Evolutionary conservation across 2,329 filamentous ascomycete species (phyloP), one percentile per base, ranked within the genome.

Genomic region (Ceratocystis papillata): DNA sequence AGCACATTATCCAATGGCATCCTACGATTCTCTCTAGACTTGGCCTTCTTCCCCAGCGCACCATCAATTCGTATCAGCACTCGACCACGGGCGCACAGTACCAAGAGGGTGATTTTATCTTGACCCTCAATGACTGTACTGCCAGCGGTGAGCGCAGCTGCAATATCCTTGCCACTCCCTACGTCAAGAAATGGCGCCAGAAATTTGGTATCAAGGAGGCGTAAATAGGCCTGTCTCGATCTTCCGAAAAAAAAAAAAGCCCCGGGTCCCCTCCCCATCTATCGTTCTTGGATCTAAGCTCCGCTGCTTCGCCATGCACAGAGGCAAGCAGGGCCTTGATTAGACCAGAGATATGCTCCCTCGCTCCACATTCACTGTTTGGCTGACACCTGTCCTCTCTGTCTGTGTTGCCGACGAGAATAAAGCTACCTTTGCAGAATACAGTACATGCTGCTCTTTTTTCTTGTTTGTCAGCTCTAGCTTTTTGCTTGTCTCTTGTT

Each of bases 1-100:
- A 93, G 76, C 89, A 94, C 73, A 88, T 93, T 70, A 85, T 90
- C 44, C 93, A 96, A 79, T 99, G 94, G 95, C 94, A 99, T 74
- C 91, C 93, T 33, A 99, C 94, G 0, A 87, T 99, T 57, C 83
- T 99, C 10, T 90, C 93, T 46, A 94, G 91, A 73, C 78, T 97
- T 69, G 92, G 89, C 1, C 80, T 99, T 25, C 81, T 99, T n/a
- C 91, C 93, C 1, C 94, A 99, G 76, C 83, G 87, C 63, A 80
- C 82, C 44, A 78, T 99, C 74, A 96, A 96, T 73, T 83, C 89
- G 0, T 97, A 96, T 75, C 86, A 81, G 68, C 76, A 77, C 63
- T 73, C 74, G 53, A 76, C 77, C 25, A 75, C 79, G 67, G 86
- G 87, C 64, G 83, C 83, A 17, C 79, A 83, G 61, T 97, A 91